These are phyloP conservation scores for Novymonas esmeraldas DNA, from an alignment of 208 protist species.

Conservation along the genomic window DNA sequence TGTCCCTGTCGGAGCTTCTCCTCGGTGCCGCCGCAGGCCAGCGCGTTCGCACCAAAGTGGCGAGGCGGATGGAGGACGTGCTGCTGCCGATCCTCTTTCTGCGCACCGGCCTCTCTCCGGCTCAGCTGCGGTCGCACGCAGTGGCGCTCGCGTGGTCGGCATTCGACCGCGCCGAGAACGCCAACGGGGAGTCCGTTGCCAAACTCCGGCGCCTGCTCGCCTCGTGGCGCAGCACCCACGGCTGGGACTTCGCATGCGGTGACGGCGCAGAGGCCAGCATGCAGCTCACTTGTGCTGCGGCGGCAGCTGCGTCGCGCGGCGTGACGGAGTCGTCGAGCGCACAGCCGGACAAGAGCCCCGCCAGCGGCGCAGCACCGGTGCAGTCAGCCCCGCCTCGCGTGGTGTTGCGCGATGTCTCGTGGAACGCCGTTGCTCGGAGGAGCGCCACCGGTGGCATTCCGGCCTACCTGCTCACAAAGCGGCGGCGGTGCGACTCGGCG, in stretches of 20 bases:
- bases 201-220: conserved; percentile 16
- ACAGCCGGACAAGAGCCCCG: background rate
- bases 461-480: conserved; percentile 43
- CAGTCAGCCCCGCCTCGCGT: background rate
- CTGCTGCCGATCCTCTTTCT: conserved; percentile 52
- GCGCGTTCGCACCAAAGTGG: conserved; percentile 4
- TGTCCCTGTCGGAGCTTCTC: conserved; percentile 27
- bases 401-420: conserved; percentile 23
- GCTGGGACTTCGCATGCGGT: conserved; percentile 29
- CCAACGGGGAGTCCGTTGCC: conserved; percentile 1
- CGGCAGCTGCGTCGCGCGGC: too few species aligned
- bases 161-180: conserved; percentile 8
- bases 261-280: background rate
- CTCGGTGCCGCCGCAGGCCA: conserved; percentile 5
- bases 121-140: conserved; percentile 26
- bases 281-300: background rate
- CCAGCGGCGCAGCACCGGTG: background rate
- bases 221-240: conserved; percentile 28
- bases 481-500: conserved; percentile 4
- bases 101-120: conserved; percentile 27
- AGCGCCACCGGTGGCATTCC: conserved; percentile 31
- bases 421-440: conserved; percentile 18
- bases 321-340: too few species aligned
- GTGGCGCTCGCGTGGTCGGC: conserved; percentile 10
- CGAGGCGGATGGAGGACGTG: conserved; percentile 34